phyloP scores from a whole-genome alignment of 2,329 filamentous ascomycete species.

The Lachnellula cervina region DNA sequence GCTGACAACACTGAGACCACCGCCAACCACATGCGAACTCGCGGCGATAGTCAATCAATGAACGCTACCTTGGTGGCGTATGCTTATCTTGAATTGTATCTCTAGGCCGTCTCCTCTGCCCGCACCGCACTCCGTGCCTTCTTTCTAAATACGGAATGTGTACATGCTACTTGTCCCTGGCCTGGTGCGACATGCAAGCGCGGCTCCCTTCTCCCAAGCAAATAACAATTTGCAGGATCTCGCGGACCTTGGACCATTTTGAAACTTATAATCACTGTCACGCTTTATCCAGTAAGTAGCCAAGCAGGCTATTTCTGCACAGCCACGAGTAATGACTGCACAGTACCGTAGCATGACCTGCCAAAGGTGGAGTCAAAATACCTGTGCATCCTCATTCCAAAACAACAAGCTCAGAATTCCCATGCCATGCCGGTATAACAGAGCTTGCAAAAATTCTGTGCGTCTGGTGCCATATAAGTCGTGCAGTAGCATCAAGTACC shows the following conservation, averaged over 20 bases:
- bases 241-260: background rate
- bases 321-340: slow-evolving; percentile 5
- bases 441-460: background rate
- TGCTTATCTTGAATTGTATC: slow-evolving; percentile 15
- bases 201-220: background rate
- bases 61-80: slow-evolving; percentile 3
- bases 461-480: background rate
- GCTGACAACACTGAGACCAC: too few relatives aligned
- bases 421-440: background rate
- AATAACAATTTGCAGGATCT: background rate
- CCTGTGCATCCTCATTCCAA: background rate
- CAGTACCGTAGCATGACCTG: slow-evolving; percentile 3
- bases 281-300: background rate
- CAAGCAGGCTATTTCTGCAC: slow-evolving; percentile 1
- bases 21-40: too few relatives aligned
- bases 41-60: too few relatives aligned
- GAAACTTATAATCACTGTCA: background rate
- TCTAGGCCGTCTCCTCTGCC: background rate
- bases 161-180: background rate
- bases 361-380: slow-evolving; percentile 1
- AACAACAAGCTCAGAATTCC: background rate
- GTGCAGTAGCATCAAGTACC: slow-evolving; percentile 4
- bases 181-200: background rate
- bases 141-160: background rate
- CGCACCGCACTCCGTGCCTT: background rate